Base-by-base conservation (phyloP, 1,284 basidiomycete genomes). In the Rhodotorula sp. region DNA sequence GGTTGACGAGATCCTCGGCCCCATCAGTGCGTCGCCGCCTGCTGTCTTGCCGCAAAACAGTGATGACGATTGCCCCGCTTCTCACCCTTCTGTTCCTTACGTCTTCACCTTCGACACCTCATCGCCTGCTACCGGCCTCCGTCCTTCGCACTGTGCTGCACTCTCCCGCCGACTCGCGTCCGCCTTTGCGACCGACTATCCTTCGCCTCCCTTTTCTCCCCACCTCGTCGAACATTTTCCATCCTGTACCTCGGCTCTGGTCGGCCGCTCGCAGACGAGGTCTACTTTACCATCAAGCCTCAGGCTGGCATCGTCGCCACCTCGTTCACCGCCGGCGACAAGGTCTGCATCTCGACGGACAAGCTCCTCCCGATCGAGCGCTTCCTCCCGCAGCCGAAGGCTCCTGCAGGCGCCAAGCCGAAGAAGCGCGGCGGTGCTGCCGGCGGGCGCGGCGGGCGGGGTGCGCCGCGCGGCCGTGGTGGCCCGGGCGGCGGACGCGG, bases 241-340 rank as follows among this genome's bases (percentile, higher is more conserved):
- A 0, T 9, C 32, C 12, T 17, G 15, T 8, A 34, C 32, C 6
- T 25, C 34, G 3, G 36, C 15, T 29, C 39, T 39, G 8, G 27
- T 7, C 29, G 29, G 21, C 51, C 50, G 21, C 44, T 8, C 29
- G 4, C 72, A 76, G 75, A 99, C 82, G 94, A 99, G 82, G 94
- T 99, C 69, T 98, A 89, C 84, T 99, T 99, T 81, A 97, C 95
- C 9, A 87, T 99, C 78, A 99, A 99, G 85, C 97, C 98, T 91
- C 89, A 91, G 56, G 89, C 92, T 65, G 97, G 97, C 59, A 95
- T 99, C 90, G 89, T 96, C 62, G 96, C 97, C 22, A 89, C 85
- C 73, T 94, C 92, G 80, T 99, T 99, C 85, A 93, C 97, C 83
- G 91, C 91, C 80, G 95, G 96, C 64, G 97, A 99, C 85, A 98